A percentile compares a stretch with the other conserved stretches of the same genome.
These are phyloP conservation scores for Arxiozyma heterogenica DNA, from an alignment of 1,139 yeast species.

Conservation along the genomic window DNA sequence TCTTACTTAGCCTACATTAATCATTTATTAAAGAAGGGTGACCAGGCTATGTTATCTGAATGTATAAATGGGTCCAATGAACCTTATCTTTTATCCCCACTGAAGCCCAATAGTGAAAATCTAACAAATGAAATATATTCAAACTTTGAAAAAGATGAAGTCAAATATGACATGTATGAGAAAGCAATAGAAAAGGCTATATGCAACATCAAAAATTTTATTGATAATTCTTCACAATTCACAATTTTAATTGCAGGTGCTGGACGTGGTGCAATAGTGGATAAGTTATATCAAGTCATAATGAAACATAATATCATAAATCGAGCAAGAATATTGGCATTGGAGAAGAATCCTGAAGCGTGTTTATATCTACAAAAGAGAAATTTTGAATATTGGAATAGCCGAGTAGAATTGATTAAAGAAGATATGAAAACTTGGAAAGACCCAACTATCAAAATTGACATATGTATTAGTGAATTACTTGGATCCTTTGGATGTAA, in stretches of 20 bases:
- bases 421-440: conserved; percentile 50
- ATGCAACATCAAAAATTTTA: conserved; percentile 27
- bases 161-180: conserved; percentile 60
- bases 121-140: conserved; percentile 53
- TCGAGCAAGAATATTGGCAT: conserved; percentile 39
- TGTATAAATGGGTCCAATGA: conserved; percentile 3
- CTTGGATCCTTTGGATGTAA: conserved; percentile 90
- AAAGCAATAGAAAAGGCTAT: conserved; percentile 57
- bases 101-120: conserved; percentile 58
- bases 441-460: conserved; percentile 32
- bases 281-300: conserved; percentile 40
- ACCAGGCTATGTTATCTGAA: conserved; percentile 13
- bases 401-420: conserved; percentile 40
- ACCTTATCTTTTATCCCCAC: conserved; percentile 40
- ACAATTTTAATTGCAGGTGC: conserved; percentile 69
- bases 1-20: conserved; percentile 47
- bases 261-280: conserved; percentile 75
- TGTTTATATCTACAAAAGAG: conserved; percentile 38
- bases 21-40: conserved; percentile 37
- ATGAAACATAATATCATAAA: conserved; percentile 24
- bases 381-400: conserved; percentile 39
- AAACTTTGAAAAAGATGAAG: conserved; percentile 58
- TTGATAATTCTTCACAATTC: conserved; percentile 8
- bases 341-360: conserved; percentile 69
- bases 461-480: conserved; percentile 68